Percentiles rank a stretch among this genome's conserved stretches.
Conservation (phyloP, 2,329 filamentous ascomycete species). For the Mycocentrospora acerina region DNA sequence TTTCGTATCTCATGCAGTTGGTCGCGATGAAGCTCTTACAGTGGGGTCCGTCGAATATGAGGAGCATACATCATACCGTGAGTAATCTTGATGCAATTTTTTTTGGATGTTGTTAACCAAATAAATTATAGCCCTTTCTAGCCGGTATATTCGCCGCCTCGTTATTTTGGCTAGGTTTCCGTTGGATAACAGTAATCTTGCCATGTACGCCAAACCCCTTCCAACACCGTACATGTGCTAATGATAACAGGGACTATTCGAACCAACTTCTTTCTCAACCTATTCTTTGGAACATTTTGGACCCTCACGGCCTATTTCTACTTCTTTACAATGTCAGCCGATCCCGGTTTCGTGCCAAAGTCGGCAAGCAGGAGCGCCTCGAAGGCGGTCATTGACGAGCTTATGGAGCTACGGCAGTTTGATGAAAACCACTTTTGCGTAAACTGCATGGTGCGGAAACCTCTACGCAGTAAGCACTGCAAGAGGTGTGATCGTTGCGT, state of each 20-base stretch:
- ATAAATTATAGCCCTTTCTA: conserved; percentile 71
- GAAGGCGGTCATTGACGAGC: conserved; percentile 82
- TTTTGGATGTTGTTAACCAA: not conserved
- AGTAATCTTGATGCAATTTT: conserved; percentile 26
- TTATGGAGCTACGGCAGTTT: conserved; percentile 83
- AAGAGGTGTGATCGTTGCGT: conserved; percentile 88
- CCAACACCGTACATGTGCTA: conserved; percentile 19
- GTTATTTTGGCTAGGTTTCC: conserved; percentile 75
- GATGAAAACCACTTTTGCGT: conserved; percentile 95
- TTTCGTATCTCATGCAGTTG: conserved; percentile 73
- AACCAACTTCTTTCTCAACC: conserved; percentile 71
- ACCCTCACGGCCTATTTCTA: conserved; percentile 82
- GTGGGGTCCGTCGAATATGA: conserved; percentile 85
- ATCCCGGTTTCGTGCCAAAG: conserved; percentile 93
- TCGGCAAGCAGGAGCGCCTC: conserved; percentile 86
- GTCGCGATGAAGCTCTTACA: conserved; percentile 74
- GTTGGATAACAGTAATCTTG: conserved; percentile 74
- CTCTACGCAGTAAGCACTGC: conserved; percentile 94
- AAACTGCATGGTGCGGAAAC: conserved; percentile 89
- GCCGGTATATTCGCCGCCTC: conserved; percentile 90
- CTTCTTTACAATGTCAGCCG: conserved; percentile 76
- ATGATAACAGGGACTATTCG: conserved; percentile 62
- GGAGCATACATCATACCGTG: conserved; percentile 85
- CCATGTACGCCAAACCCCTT: conserved; percentile 58
- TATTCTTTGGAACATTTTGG: conserved; percentile 68